These are phyloP conservation scores for Ilex asprella DNA, from an alignment of 257 asterid species.

Conservation along the genomic window DNA sequence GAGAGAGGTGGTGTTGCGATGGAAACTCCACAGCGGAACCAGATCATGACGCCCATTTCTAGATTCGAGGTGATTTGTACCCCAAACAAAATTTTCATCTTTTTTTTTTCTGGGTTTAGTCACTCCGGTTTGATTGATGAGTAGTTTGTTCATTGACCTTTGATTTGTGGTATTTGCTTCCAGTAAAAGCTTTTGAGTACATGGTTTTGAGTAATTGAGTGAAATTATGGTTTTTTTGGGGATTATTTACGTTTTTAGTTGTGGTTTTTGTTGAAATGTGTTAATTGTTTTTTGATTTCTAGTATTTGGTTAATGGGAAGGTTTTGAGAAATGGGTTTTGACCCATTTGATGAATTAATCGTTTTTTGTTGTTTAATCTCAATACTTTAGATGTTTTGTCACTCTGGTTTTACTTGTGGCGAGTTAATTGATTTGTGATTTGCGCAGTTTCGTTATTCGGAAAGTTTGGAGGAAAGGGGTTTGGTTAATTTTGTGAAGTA, in stretches of 20 bases:
- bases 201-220: too few relatives aligned
- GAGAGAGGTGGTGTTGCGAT: slow-evolving; percentile 40
- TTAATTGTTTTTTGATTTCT: too few relatives aligned
- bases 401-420: not conserved
- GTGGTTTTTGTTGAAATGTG: too few relatives aligned
- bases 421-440: slow-evolving; percentile 13
- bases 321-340: too few relatives aligned
- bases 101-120: not conserved
- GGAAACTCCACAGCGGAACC: slow-evolving; percentile 88
- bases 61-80: slow-evolving; percentile 54
- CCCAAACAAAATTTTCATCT: slow-evolving; percentile 15
- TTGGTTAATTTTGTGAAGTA: slow-evolving; percentile 11
- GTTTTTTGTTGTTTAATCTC: too few relatives aligned
- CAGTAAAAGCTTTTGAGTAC: too few relatives aligned
- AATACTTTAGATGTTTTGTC: not conserved
- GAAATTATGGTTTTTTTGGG: too few relatives aligned
- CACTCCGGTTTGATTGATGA: not conserved
- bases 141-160: not conserved
- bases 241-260: too few relatives aligned
- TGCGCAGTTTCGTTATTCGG: slow-evolving; percentile 14
- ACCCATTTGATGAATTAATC: too few relatives aligned
- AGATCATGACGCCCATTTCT: slow-evolving; percentile 54
- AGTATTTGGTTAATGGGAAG: too few relatives aligned
- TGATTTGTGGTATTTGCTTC: not conserved
- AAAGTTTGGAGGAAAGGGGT: slow-evolving; percentile 19